Percentiles rank a stretch among this genome's conserved stretches.
Evolutionary conservation across 2,329 filamentous ascomycete species (phyloP).

Genomic region (Drechslerella coelobrocha): DNA sequence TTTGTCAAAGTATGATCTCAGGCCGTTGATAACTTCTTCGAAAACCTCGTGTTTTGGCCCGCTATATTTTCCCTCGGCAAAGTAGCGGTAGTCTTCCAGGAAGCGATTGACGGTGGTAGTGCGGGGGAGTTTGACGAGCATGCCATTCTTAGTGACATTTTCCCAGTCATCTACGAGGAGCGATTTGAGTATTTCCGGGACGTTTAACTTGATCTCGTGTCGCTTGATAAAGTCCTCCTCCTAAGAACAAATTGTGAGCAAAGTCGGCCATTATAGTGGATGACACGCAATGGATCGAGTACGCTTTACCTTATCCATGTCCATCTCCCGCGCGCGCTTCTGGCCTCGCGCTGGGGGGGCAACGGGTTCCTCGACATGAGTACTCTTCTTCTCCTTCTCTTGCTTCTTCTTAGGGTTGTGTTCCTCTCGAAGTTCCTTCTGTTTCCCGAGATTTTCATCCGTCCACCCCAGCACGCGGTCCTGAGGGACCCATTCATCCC

Average conservation of each 20-base stretch:
- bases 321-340: constrained; percentile 77
- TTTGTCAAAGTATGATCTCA: constrained; percentile 92
- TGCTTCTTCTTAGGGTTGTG: constrained; percentile 56
- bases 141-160: constrained; percentile 93
- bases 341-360: constrained; percentile 65
- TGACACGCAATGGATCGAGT: not conserved
- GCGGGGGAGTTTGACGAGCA: constrained; percentile 84
- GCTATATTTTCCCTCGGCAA: constrained; percentile 32
- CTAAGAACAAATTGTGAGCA: constrained; percentile 62
- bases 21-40: constrained; percentile 83
- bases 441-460: constrained; percentile 73
- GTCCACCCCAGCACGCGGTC: constrained; percentile 93
- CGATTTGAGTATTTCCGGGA: constrained; percentile 89
- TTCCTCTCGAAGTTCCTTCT: constrained; percentile 69
- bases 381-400: constrained; percentile 54
- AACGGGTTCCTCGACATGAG: constrained; percentile 53
- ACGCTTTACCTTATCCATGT: constrained; percentile 74
- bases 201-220: constrained; percentile 81
- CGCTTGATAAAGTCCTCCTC: constrained; percentile 86
- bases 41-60: constrained; percentile 64
- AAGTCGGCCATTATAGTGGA: not conserved
- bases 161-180: constrained; percentile 98
- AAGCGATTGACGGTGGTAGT: constrained; percentile 76
- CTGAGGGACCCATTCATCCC: constrained; percentile 97
- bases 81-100: constrained; percentile 76